These are phyloP conservation scores for Helianthus tuberosus DNA, from an alignment of 129 eudicot genomes.

Conservation along the genomic window DNA sequence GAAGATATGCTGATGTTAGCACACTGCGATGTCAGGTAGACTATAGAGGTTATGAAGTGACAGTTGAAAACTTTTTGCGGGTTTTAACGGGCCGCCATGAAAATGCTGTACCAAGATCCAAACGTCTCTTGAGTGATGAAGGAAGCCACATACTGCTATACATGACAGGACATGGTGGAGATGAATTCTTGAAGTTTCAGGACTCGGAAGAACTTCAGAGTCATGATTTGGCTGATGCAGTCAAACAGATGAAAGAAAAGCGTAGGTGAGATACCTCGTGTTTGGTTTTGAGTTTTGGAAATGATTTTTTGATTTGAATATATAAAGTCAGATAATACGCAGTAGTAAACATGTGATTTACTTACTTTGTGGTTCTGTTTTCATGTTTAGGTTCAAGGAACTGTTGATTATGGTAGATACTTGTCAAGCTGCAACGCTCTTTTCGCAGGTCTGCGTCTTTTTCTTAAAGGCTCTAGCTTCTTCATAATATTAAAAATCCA, in stretches of 20 bases:
- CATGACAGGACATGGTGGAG: slow-evolving; percentile 99
- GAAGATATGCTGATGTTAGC: slow-evolving; percentile 26
- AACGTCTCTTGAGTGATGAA: slow-evolving; percentile 96
- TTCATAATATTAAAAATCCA: neutral
- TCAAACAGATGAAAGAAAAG: slow-evolving; percentile 99
- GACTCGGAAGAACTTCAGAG: slow-evolving; percentile 98
- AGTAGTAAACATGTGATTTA: neutral
- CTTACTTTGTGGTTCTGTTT: slow-evolving; percentile 14
- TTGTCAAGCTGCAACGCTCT: slow-evolving; percentile 99
- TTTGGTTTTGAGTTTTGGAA: no score
- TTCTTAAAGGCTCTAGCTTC: slow-evolving; percentile 2
- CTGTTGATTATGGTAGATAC: slow-evolving; percentile 97
- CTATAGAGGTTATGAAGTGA: slow-evolving; percentile 99
- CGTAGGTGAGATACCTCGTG: slow-evolving; percentile 56
- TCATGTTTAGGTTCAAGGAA: slow-evolving; percentile 82
- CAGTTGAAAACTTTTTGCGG: slow-evolving; percentile 87
- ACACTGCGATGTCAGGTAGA: slow-evolving; percentile 66
- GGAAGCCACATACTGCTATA: slow-evolving; percentile 94
- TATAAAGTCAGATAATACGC: no score
- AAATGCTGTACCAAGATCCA: slow-evolving; percentile 92
- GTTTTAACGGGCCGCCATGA: slow-evolving; percentile 98
- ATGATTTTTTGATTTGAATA: no score
- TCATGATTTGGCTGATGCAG: slow-evolving; percentile 99
- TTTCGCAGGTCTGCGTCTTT: slow-evolving; percentile 63
- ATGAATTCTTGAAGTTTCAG: slow-evolving; percentile 94